Percentiles rank a stretch among this genome's conserved stretches.
These are phyloP conservation scores for Fusarium equiseti DNA, from an alignment of 2,329 filamentous ascomycete genomes.

Conservation along the genomic window DNA sequence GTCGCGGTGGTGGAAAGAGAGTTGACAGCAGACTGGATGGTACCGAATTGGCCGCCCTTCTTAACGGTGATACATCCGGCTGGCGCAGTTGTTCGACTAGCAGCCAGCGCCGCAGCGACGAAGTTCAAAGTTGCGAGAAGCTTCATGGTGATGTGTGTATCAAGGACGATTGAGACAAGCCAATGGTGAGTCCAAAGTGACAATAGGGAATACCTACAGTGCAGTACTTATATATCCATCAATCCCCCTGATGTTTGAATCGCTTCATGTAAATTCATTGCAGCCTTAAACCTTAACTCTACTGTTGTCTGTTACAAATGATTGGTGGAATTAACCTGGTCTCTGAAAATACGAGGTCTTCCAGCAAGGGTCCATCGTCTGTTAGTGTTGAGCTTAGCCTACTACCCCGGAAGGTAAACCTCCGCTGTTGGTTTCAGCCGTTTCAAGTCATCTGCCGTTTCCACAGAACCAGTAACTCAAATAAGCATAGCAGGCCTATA, in stretches of 20 bases:
- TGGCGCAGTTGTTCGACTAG: slow-evolving; percentile 56
- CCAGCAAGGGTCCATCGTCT: background rate
- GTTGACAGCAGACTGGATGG: slow-evolving; percentile 67
- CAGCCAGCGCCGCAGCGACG: slow-evolving; percentile 45
- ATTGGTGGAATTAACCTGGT: slow-evolving; percentile 36
- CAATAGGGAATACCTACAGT: background rate
- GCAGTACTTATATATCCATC: slow-evolving; percentile 4
- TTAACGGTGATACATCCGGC: slow-evolving; percentile 64
- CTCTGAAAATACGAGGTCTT: background rate
- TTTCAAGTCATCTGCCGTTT: slow-evolving; percentile 18
- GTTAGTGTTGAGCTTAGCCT: background rate
- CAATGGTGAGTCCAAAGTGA: background rate
- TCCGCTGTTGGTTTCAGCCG: slow-evolving; percentile 37
- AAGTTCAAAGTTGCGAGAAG: slow-evolving; percentile 29
- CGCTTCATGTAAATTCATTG: background rate
- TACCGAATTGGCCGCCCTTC: slow-evolving; percentile 53
- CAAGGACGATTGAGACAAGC: background rate
- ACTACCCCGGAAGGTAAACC: slow-evolving; percentile 12
- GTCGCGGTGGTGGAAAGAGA: slow-evolving; percentile 66
- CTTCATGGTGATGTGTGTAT: slow-evolving; percentile 32
- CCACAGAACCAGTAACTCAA: background rate
- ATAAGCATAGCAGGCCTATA: slow-evolving; percentile 8
- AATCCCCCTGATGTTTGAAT: background rate
- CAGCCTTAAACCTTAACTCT: background rate
- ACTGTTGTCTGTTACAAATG: background rate